Evolutionary conservation across 768 basidiomycete genomes (phyloP), one percentile per base, ranked within the genome.

Genomic region (Glaciozyma martinii): DNA sequence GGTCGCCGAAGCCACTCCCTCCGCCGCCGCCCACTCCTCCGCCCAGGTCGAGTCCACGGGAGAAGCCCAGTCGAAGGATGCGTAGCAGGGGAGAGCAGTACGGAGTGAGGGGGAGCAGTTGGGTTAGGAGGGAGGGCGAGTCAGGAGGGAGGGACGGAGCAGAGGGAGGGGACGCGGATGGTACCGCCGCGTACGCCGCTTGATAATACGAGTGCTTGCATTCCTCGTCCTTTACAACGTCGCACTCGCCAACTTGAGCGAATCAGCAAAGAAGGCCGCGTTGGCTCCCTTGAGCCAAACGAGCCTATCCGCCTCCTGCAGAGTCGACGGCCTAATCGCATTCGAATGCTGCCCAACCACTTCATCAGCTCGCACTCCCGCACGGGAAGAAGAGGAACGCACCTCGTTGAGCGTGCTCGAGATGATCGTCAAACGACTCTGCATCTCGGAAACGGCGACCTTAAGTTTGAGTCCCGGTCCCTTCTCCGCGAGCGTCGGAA

Each of bases 251-350:
- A 42, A 25, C 42, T 42, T 19, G 4, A 57, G 13, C 56, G 56
- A 57, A 5, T 57, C 25, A 12, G 23, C 21, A 42, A 62, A 66
- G 30, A 69, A 63, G 5, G 32, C 27, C n/a, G 27, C 2, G 23
- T 63, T 70, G 13, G 68, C 68, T 19, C 62, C 65, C 47, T 66
- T 62, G 23, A 70, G 57, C 65, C 65, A 70, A 6, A 59, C 56
- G 40, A 58, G 44, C 29, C 65, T 60, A n/a, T 70, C 68, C 3
- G 47, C 46, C 10, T 60, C 65, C n/a, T 59, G 43, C 7, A 70
- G 57, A 15, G 61, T 32, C 9, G 59, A 63, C 33, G 68, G 68
- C 40, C 59, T 57, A 18, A 54, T 55, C 44, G 32, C 27, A 32
- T 42, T 55, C 52, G 65, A 40, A 13, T 64, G 53, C 67, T 68